Percentiles rank a stretch among this genome's conserved stretches.
phyloP scores from a whole-genome alignment of 108 stramenopile species.

The Parmales sp. region DNA sequence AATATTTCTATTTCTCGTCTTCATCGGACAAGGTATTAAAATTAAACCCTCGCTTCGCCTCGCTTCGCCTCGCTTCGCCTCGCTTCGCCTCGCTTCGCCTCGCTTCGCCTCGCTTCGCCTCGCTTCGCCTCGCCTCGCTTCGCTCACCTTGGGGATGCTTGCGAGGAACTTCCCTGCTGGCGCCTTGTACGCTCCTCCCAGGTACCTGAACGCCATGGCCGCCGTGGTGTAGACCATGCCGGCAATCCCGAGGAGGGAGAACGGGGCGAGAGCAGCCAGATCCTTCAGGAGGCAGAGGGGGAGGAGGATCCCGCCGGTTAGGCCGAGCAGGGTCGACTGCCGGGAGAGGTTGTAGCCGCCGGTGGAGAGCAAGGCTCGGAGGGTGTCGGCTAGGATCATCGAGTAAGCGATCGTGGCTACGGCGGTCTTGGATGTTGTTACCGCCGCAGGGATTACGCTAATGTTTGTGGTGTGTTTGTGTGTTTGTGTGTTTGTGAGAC shows the following conservation, averaged over 20 bases:
- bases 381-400: constrained; percentile 91
- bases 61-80: too few species aligned
- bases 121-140: too few species aligned
- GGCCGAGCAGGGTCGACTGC: constrained; percentile 44
- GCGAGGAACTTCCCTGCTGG: constrained; percentile 53
- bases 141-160: constrained; percentile 29
- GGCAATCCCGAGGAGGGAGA: constrained; percentile 70
- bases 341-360: constrained; percentile 55
- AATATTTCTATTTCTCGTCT: too few species aligned
- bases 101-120: too few species aligned
- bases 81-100: too few species aligned
- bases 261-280: constrained; percentile 67
- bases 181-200: constrained; percentile 60
- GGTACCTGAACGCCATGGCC: constrained; percentile 64
- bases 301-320: constrained; percentile 68
- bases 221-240: constrained; percentile 80
- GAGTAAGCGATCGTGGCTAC: constrained; percentile 75
- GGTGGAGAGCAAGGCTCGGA: constrained; percentile 53
- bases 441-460: constrained; percentile 74
- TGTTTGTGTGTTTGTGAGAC: too few species aligned
- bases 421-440: constrained; percentile 77
- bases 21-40: too few species aligned
- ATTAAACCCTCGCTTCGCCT: too few species aligned
- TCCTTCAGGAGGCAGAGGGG: constrained; percentile 87
- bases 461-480: too few species aligned